These are phyloP conservation scores for Bruguiera hainesii DNA, from an alignment of 441 rosid genomes.

Conservation along the genomic window DNA sequence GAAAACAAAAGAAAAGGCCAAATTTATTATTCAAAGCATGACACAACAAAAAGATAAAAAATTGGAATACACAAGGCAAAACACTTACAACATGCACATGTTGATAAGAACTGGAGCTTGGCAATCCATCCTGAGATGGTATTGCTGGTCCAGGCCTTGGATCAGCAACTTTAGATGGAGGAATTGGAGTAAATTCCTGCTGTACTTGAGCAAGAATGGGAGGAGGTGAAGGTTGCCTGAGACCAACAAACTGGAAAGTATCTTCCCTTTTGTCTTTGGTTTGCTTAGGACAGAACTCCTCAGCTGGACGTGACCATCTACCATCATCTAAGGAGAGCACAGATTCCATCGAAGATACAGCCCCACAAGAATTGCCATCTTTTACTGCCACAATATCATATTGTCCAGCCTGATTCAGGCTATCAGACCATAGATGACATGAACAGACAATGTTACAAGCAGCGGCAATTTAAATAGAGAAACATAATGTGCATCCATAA, in stretches of 20 bases:
- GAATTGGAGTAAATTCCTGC: constrained; percentile 55
- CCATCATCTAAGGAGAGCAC: constrained; percentile 95
- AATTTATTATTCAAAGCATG: background rate
- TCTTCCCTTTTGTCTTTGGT: constrained; percentile 58
- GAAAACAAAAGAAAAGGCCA: constrained; percentile 4
- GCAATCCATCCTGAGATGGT: constrained; percentile 46
- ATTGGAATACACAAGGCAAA: background rate
- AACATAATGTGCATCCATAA: constrained; percentile 8
- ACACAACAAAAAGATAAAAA: background rate
- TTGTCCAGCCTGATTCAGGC: constrained; percentile 49
- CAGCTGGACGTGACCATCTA: constrained; percentile 59
- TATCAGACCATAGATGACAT: constrained; percentile 30
- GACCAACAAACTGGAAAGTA: constrained; percentile 71
- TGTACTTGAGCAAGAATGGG: constrained; percentile 87
- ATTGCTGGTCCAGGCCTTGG: constrained; percentile 98
- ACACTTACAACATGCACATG: constrained; percentile 83
- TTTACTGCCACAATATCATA: constrained; percentile 34
- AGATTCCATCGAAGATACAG: constrained; percentile 55
- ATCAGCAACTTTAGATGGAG: constrained; percentile 95
- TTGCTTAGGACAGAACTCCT: constrained; percentile 42
- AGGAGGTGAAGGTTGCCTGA: constrained; percentile 87
- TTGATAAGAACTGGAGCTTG: constrained; percentile 57
- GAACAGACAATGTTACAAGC: constrained; percentile 24
- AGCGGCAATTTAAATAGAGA: constrained; percentile 15
- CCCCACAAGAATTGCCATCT: constrained; percentile 28